Evolutionary conservation across 164 flowering plant species (phyloP).

Genomic region (Taxillus chinensis): DNA sequence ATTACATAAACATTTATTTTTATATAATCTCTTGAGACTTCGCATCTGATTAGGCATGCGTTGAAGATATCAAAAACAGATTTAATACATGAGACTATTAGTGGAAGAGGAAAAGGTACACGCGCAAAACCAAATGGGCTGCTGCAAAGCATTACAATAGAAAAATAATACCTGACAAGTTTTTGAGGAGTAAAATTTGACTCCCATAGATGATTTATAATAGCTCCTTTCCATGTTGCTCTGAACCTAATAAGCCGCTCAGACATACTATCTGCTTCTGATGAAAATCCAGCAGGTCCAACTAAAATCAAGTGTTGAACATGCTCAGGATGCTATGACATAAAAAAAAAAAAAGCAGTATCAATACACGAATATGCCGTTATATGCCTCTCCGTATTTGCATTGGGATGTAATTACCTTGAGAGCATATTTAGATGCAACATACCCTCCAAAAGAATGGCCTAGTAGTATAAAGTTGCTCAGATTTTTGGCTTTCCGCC

Average conservation of each 20-base stretch:
- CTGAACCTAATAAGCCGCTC: conserved; percentile 55
- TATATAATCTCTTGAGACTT: too few species aligned
- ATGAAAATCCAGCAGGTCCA: conserved; percentile 84
- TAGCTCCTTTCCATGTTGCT: conserved; percentile 91
- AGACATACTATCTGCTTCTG: conserved; percentile 51
- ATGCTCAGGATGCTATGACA: conserved; percentile 83
- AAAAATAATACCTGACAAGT: conserved; percentile 46
- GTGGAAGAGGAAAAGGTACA: too few species aligned
- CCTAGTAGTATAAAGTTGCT: conserved; percentile 86
- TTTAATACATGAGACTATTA: too few species aligned
- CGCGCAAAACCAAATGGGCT: neutral
- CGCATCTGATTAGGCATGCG: too few species aligned
- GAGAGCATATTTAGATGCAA: conserved; percentile 93
- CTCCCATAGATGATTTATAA: conserved; percentile 85
- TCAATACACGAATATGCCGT: conserved; percentile 5
- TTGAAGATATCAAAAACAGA: too few species aligned
- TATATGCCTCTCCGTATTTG: neutral
- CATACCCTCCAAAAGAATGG: conserved; percentile 98
- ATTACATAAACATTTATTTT: too few species aligned
- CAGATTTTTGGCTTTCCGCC: conserved; percentile 91
- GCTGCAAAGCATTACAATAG: neutral
- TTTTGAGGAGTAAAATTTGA: conserved; percentile 91
- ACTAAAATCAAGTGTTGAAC: conserved; percentile 81
- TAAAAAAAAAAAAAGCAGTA: conserved; percentile 5
- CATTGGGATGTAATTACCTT: conserved; percentile 47